Percentiles rank a stretch among this genome's conserved stretches.
Evolutionary conservation across 2,329 filamentous ascomycete species (phyloP).

Genomic region (Grosmannia huntii): DNA sequence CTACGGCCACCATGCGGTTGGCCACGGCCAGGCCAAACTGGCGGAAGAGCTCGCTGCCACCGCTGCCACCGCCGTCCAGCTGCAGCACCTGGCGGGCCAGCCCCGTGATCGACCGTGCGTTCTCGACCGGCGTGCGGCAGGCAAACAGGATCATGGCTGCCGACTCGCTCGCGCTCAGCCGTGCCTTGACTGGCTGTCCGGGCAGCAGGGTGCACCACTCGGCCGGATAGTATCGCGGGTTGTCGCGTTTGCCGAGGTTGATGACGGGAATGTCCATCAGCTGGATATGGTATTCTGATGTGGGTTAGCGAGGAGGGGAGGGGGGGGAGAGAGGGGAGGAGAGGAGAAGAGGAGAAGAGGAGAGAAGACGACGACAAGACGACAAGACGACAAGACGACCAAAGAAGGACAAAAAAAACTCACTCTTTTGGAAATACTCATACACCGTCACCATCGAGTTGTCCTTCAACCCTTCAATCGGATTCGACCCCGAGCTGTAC

Average conservation of each 20-base stretch:
- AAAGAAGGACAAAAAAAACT: neutral
- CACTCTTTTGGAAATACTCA: constrained; percentile 7
- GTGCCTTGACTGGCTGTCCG: constrained; percentile 50
- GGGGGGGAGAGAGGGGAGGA: neutral
- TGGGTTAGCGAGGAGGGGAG: too few relatives aligned
- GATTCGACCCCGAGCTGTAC: neutral
- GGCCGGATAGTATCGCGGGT: constrained; percentile 52
- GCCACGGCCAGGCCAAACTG: constrained; percentile 52
- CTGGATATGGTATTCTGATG: neutral
- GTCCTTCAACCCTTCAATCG: neutral
- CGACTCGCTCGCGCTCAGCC: constrained; percentile 49
- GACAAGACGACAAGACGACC: neutral
- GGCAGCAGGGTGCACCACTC: constrained; percentile 51
- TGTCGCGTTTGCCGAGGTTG: constrained; percentile 47
- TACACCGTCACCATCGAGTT: constrained; percentile 1
- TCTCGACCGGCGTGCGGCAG: constrained; percentile 51
- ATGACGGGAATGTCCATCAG: constrained; percentile 39
- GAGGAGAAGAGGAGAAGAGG: too few relatives aligned
- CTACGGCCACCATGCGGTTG: constrained; percentile 54
- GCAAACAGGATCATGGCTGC: constrained; percentile 60
- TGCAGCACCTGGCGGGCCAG: constrained; percentile 45
- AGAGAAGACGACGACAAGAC: too few relatives aligned
- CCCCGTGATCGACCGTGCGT: constrained; percentile 51
- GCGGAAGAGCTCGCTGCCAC: constrained; percentile 27
- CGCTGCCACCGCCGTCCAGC: constrained; percentile 30